Conservation (phyloP, 176 grass and related monocot genomes). For the Cenchrus fungigraminus region DNA sequence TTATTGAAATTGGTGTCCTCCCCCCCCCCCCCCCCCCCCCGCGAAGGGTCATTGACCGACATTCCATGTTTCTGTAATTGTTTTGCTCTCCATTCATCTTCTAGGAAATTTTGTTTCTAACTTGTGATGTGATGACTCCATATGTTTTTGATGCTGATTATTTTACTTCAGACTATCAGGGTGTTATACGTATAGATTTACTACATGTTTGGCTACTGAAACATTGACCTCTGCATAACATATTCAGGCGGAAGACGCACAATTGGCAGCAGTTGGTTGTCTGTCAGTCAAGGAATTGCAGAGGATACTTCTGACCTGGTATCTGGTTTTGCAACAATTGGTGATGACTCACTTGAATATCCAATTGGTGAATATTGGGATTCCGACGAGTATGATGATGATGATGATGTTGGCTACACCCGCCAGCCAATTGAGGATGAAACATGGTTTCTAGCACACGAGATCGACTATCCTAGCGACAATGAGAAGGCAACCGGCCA, state of each 20-base stretch:
- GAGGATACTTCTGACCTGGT: conserved; percentile 91
- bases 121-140: not conserved
- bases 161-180: conserved; percentile 11
- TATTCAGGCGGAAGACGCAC: conserved; percentile 76
- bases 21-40: not conserved
- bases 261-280: conserved; percentile 81
- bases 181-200: conserved; percentile 26
- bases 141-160: conserved; percentile 8
- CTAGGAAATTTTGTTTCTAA: not conserved
- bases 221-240: conserved; percentile 23
- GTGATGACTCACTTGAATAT: conserved; percentile 85
- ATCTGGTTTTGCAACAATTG: conserved; percentile 84
- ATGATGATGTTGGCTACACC: conserved; percentile 96
- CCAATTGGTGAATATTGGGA: conserved; percentile 95
- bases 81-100: conserved; percentile 13
- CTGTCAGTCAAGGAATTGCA: conserved; percentile 94
- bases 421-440: conserved; percentile 98
- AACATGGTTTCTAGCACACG: conserved; percentile 96
- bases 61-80: not conserved
- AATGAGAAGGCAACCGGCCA: conserved; percentile 81
- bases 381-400: conserved; percentile 94
- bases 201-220: not conserved
- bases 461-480: conserved; percentile 98
- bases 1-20: not conserved
- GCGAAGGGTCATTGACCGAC: not conserved